Conservation (phyloP, 2,329 filamentous ascomycete species). For the Penicillium vulpinum region DNA sequence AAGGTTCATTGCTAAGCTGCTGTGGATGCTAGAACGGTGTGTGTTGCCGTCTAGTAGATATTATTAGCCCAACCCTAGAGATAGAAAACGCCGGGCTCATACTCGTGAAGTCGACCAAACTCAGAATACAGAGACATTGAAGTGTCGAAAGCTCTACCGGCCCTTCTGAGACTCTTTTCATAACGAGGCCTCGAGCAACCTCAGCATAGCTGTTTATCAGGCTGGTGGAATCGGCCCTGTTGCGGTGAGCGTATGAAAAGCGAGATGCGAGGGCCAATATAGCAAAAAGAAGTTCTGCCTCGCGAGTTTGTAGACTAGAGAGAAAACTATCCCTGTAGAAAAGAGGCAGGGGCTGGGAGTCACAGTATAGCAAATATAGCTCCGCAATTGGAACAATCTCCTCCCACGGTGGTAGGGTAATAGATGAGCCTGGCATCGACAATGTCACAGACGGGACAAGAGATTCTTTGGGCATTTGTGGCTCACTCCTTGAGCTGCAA, state of each 20-base stretch:
- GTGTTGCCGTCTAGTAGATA: slow-evolving; percentile 46
- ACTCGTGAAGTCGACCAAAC: slow-evolving; percentile 46
- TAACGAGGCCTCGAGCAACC: slow-evolving; percentile 38
- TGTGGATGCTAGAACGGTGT: slow-evolving; percentile 46
- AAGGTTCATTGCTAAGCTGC: slow-evolving; percentile 48
- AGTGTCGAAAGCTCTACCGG: slow-evolving; percentile 47
- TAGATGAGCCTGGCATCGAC: slow-evolving; percentile 19
- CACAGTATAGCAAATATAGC: slow-evolving; percentile 51
- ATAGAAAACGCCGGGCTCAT: slow-evolving; percentile 7
- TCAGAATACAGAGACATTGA: slow-evolving; percentile 44
- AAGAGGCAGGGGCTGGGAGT: slow-evolving; percentile 53
- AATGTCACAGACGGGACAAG: slow-evolving; percentile 9
- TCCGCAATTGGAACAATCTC: slow-evolving; percentile 42
- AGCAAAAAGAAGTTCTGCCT: slow-evolving; percentile 37
- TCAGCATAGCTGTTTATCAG: slow-evolving; percentile 42
- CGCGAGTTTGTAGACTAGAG: slow-evolving; percentile 40
- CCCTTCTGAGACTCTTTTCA: slow-evolving; percentile 41
- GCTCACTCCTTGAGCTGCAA: slow-evolving; percentile 18
- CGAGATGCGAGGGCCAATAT: slow-evolving; percentile 46
- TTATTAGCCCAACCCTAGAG: not conserved
- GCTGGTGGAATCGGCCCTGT: slow-evolving; percentile 22
- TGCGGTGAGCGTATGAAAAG: slow-evolving; percentile 38
- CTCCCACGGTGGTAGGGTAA: slow-evolving; percentile 41
- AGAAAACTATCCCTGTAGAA: slow-evolving; percentile 48
- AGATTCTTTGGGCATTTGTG: slow-evolving; percentile 7